These are phyloP conservation scores for Pleurotus djamor DNA, from an alignment of 768 basidiomycete genomes.

Conservation along the genomic window DNA sequence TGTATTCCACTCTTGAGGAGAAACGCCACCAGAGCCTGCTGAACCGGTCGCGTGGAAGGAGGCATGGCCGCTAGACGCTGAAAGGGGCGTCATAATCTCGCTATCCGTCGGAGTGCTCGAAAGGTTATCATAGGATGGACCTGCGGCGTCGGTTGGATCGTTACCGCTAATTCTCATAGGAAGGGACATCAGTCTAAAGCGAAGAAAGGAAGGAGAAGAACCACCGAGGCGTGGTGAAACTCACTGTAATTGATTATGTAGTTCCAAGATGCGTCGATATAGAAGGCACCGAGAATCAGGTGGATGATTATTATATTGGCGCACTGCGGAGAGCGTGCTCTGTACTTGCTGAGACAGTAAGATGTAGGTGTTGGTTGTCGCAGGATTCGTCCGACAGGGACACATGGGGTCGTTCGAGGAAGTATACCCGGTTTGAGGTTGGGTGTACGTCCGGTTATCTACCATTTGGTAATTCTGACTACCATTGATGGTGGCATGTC, in stretches of 20 bases:
- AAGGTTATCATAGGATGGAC: conserved; percentile 49
- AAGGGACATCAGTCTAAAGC: conserved; percentile 6
- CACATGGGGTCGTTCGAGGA: conserved; percentile 44
- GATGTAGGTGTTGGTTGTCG: conserved; percentile 55
- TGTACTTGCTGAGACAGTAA: conserved; percentile 64
- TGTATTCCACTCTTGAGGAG: conserved; percentile 62
- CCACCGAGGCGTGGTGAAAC: conserved; percentile 24
- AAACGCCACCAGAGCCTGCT: conserved; percentile 35
- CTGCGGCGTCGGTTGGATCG: conserved; percentile 45
- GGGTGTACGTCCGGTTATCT: conserved; percentile 19
- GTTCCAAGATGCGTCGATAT: conserved; percentile 57
- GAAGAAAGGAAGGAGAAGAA: not conserved
- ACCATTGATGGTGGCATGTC: conserved; percentile 12
- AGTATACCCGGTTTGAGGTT: conserved; percentile 23
- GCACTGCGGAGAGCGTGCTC: conserved; percentile 49
- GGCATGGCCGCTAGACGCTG: conserved; percentile 45
- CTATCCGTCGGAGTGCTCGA: conserved; percentile 57
- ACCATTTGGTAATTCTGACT: conserved; percentile 34
- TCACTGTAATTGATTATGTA: conserved; percentile 66
- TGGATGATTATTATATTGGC: conserved; percentile 61
- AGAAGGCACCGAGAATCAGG: conserved; percentile 52
- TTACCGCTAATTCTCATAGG: conserved; percentile 34
- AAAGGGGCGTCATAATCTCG: conserved; percentile 56
- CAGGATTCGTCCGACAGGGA: conserved; percentile 62
- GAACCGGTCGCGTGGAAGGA: conserved; percentile 41